Conservation (phyloP, 2,329 filamentous ascomycete species). For the Paecilomyces dactylethromorphus region DNA sequence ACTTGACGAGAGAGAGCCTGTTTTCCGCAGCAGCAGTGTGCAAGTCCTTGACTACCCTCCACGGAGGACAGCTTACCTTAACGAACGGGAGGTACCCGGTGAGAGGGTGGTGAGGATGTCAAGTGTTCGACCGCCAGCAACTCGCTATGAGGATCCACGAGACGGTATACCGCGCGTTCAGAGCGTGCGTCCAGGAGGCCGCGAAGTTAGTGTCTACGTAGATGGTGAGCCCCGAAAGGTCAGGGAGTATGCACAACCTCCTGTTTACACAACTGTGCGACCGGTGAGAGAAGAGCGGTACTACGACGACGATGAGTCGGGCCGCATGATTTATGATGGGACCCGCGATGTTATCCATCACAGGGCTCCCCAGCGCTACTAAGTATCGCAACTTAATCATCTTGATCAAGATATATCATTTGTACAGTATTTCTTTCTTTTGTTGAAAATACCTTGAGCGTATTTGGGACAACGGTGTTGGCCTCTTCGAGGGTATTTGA, state of each 20-base stretch:
- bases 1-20: constrained; percentile 26
- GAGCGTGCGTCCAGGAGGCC: constrained; percentile 37
- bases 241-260: constrained; percentile 44
- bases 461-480: neutral
- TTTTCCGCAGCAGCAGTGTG: constrained; percentile 33
- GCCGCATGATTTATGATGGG: constrained; percentile 23
- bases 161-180: constrained; percentile 35
- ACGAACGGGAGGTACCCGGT: constrained; percentile 58
- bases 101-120: constrained; percentile 51
- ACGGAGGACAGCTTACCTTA: constrained; percentile 42
- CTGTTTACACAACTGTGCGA: constrained; percentile 35
- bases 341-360: constrained; percentile 21
- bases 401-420: neutral
- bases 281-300: constrained; percentile 27
- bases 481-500: neutral
- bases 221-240: constrained; percentile 32
- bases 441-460: neutral
- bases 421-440: neutral
- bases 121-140: constrained; percentile 51
- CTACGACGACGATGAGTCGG: constrained; percentile 29
- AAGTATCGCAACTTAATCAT: neutral
- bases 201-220: constrained; percentile 37
- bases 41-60: constrained; percentile 35
- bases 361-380: constrained; percentile 27
- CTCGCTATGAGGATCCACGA: constrained; percentile 37